A percentile compares a stretch with the other conserved stretches of the same genome.
phyloP scores from a whole-genome alignment of 768 basidiomycete genomes.

The Mycena galericulata region DNA sequence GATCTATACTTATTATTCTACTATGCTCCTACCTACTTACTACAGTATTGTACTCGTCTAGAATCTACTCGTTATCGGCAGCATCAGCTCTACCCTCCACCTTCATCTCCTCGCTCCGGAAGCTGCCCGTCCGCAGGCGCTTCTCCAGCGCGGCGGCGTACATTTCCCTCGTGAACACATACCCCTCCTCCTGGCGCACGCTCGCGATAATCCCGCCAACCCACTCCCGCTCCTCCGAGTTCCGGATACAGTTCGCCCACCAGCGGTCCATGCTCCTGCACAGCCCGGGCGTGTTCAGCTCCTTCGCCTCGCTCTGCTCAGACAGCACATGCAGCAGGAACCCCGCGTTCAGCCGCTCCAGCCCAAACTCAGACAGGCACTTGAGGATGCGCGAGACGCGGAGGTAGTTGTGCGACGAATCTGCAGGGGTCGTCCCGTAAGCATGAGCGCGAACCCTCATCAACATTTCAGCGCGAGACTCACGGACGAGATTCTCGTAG shows the following conservation, averaged over 20 bases:
- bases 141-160: conserved; percentile 64
- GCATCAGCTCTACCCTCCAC: too few species aligned
- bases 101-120: conserved; percentile 39
- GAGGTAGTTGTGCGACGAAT: conserved; percentile 79
- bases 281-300: conserved; percentile 62
- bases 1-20: conserved; percentile 29
- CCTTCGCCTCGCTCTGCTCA: conserved; percentile 72
- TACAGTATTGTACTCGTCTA: neutral
- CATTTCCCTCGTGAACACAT: conserved; percentile 67
- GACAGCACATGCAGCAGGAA: conserved; percentile 77
- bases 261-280: conserved; percentile 78
- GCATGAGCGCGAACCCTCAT: conserved; percentile 20
- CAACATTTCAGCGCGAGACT: conserved; percentile 44
- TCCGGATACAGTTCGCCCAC: conserved; percentile 82
- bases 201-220: conserved; percentile 61
- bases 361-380: conserved; percentile 76
- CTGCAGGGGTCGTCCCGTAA: conserved; percentile 49
- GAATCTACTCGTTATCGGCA: too few species aligned
- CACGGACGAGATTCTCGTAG: conserved; percentile 75
- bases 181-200: conserved; percentile 57
- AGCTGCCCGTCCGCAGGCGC: conserved; percentile 51
- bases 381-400: conserved; percentile 84
- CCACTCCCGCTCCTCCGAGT: conserved; percentile 69
- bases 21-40: neutral
- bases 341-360: conserved; percentile 72